Conservation (phyloP, 805 yeast genomes). For the Candida saitoana region DNA sequence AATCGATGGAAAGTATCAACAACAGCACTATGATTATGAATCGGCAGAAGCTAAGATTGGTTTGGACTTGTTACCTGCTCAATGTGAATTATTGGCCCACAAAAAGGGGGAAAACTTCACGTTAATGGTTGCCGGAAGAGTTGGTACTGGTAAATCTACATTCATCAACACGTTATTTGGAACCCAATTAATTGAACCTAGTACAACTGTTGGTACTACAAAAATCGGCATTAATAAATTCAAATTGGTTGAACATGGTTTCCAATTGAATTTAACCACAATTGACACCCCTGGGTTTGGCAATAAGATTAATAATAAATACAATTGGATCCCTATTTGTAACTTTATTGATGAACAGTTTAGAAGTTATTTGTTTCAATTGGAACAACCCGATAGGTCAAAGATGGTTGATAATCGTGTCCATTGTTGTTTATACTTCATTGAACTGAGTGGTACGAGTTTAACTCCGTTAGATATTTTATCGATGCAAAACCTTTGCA, state of each 20-base stretch:
- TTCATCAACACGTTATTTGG: slow-evolving; percentile 79
- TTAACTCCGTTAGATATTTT: slow-evolving; percentile 32
- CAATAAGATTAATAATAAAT: slow-evolving; percentile 49
- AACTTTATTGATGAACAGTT: slow-evolving; percentile 80
- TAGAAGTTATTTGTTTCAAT: slow-evolving; percentile 61
- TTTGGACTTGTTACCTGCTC: slow-evolving; percentile 25
- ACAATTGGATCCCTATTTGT: slow-evolving; percentile 42
- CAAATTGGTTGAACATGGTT: slow-evolving; percentile 56
- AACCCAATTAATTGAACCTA: slow-evolving; percentile 14
- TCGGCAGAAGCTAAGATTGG: slow-evolving; percentile 14
- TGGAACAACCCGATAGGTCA: slow-evolving; percentile 42
- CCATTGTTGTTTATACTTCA: slow-evolving; percentile 81
- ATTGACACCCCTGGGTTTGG: slow-evolving; percentile 80
- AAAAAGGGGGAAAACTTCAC: slow-evolving; percentile 32
- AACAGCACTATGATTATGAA: not conserved
- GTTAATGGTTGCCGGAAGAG: slow-evolving; percentile 34
- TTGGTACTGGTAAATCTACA: slow-evolving; percentile 61
- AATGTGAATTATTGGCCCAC: slow-evolving; percentile 20
- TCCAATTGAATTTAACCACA: slow-evolving; percentile 55
- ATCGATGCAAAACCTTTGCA: slow-evolving; percentile 31
- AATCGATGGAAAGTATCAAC: not conserved
- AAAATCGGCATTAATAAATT: slow-evolving; percentile 36
- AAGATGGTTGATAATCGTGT: slow-evolving; percentile 57
- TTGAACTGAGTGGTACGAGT: slow-evolving; percentile 63
- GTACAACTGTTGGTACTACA: slow-evolving; percentile 5